These are phyloP conservation scores for Aureococcus anophagefferens DNA, from an alignment of 108 stramenopile species.

Conservation along the genomic window DNA sequence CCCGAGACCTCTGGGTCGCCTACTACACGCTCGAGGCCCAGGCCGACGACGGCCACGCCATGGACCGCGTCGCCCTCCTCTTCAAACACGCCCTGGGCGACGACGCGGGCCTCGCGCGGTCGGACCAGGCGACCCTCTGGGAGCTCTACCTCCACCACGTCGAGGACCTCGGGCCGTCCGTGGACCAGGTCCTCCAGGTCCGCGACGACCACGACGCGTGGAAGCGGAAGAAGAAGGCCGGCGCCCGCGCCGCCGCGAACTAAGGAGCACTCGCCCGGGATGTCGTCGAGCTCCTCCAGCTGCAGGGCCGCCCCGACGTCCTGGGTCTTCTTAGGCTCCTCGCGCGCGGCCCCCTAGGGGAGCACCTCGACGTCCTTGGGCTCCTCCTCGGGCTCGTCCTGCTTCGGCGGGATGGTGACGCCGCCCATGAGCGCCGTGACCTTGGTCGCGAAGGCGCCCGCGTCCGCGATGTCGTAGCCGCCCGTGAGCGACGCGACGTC, in stretches of 20 bases:
- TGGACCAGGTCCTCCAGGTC: not conserved
- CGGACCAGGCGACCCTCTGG: conserved; percentile 21
- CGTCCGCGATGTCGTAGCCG: conserved; percentile 83
- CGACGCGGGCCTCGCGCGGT: no score
- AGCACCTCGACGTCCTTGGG: not conserved
- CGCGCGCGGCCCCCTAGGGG: no score
- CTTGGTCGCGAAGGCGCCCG: conserved; percentile 66
- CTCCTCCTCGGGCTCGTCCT: not conserved
- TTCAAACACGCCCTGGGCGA: no score
- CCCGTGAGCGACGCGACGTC: conserved; percentile 89
- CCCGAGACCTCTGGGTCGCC: conserved; percentile 11
- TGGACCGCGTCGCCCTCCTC: no score
- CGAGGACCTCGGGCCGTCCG: conserved; percentile 4
- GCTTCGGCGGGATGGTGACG: not conserved
- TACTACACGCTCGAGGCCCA: not conserved
- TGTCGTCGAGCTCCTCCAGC: no score
- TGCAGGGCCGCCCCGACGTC: no score
- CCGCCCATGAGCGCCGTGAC: conserved; percentile 67
- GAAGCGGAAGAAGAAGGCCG: no score
- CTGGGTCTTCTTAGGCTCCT: no score
- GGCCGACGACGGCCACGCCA: not conserved
- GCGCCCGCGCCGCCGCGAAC: no score
- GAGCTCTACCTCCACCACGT: conserved; percentile 23
- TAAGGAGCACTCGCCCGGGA: no score
- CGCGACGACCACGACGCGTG: not conserved